Evolutionary conservation across 2,329 filamentous ascomycete genomes (phyloP), one percentile per base, ranked within the genome.

Genomic region (Colletotrichum tropicicola): DNA sequence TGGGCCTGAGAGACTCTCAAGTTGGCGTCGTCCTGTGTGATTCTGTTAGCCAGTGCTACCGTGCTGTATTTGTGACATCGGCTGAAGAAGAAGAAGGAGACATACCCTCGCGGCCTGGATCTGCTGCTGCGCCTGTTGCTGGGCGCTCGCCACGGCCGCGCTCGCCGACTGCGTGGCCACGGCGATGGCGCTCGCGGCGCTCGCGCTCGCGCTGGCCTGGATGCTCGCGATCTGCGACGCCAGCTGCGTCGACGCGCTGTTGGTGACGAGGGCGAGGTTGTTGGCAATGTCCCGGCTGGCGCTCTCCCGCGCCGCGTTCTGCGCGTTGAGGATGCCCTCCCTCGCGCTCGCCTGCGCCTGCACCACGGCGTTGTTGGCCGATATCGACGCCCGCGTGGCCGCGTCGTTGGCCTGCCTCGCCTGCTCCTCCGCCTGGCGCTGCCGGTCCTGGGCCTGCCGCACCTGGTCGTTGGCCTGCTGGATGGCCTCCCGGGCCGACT

Each of bases 1-100:
- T 80, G 78, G 0, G 79, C 75, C 15, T 74, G 71, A 17, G 73
- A 69, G 15, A 78, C 71, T 39, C 75, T 72, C 3, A 58, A 58
- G 28, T 70, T 71, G 6, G 76, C 76, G n/a, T 77, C 71, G 6
- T 49, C 32, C 67, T 68, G 43, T 12, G n/a, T 10, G 48, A 43
- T 5, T 43, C n/a, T 44, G 27, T 53, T 28, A 28, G 45, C 6
- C 2, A 19, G 13, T 12, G 7, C n/a, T 9, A 27, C 19, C 4
- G 6, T 10, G 7, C 17, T 17, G 19, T 7, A 25, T 28, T n/a
- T 10, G 39, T 19, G n/a, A 3, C 15, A 19, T 21, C 5, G n/a
- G 17, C 3, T 4, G 7, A 15, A 1, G 15, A 6, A 5, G 7
- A 48, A 19, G 12, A 43, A 15, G 21, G 7, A 17, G n/a, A 49